phyloP scores from a whole-genome alignment of 1,284 basidiomycete species.

The Hemileia vastatrix region DNA sequence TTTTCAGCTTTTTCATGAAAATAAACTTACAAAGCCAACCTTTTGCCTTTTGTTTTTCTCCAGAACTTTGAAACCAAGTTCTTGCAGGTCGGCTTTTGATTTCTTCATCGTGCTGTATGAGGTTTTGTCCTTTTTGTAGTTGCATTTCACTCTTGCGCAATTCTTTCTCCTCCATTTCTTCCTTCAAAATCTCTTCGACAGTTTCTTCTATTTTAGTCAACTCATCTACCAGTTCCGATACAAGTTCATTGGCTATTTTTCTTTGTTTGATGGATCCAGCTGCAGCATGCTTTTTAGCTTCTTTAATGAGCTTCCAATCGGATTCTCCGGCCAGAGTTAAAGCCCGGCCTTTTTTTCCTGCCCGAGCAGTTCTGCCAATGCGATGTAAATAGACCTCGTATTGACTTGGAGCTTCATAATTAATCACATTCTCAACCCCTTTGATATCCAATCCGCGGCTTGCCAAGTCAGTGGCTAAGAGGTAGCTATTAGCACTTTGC shows the following conservation, averaged over 20 bases:
- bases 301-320: conserved; percentile 92
- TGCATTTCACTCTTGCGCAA: conserved; percentile 90
- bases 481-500: conserved; percentile 70
- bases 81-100: conserved; percentile 86
- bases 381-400: conserved; percentile 90
- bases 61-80: conserved; percentile 91
- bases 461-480: conserved; percentile 92
- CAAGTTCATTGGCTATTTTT: conserved; percentile 68
- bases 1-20: background rate
- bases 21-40: conserved; percentile 49
- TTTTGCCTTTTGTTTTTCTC: conserved; percentile 71
- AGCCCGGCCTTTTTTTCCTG: conserved; percentile 84
- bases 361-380: conserved; percentile 91
- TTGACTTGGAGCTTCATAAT: conserved; percentile 94
- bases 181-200: conserved; percentile 68
- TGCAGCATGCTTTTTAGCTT: conserved; percentile 72
- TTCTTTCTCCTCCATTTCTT: conserved; percentile 95
- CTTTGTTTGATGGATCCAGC: conserved; percentile 82
- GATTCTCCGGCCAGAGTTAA: conserved; percentile 92
- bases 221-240: conserved; percentile 61
- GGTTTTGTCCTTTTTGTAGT: conserved; percentile 84
- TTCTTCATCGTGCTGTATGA: conserved; percentile 88
- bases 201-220: conserved; percentile 67
- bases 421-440: conserved; percentile 48
- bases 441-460: conserved; percentile 49